A percentile compares a stretch with the other conserved stretches of the same genome.
Conservation (phyloP, 2,329 filamentous ascomycete genomes). For the Bipolaris zeicola region DNA sequence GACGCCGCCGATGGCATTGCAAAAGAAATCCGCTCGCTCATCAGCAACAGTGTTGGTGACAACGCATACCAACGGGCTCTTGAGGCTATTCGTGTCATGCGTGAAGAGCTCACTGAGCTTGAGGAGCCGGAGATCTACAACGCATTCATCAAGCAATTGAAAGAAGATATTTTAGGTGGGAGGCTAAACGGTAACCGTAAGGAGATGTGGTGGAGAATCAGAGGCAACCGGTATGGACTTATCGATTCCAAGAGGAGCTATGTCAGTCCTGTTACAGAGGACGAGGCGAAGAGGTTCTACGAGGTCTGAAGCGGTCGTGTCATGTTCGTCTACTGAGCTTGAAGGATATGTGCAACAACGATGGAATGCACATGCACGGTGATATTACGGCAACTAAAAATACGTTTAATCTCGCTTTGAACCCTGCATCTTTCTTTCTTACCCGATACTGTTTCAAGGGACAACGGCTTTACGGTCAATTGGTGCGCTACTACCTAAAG, state of each 20-base stretch:
- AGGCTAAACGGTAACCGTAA: slow-evolving; percentile 76
- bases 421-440: not conserved
- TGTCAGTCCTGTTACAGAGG: slow-evolving; percentile 67
- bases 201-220: slow-evolving; percentile 81
- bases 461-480: not conserved
- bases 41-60: slow-evolving; percentile 76
- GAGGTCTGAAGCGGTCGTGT: slow-evolving; percentile 16
- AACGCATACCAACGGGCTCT: slow-evolving; percentile 73
- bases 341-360: not conserved
- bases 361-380: not conserved
- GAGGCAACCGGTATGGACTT: slow-evolving; percentile 71
- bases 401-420: not conserved
- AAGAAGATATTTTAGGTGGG: slow-evolving; percentile 70
- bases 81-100: slow-evolving; percentile 77
- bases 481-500: not conserved
- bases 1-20: slow-evolving; percentile 77
- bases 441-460: not conserved
- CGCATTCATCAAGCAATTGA: slow-evolving; percentile 71
- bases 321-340: not conserved
- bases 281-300: slow-evolving; percentile 65
- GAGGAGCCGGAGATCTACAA: slow-evolving; percentile 83
- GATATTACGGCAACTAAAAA: not conserved
- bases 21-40: slow-evolving; percentile 68
- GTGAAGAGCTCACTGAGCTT: slow-evolving; percentile 74
- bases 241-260: slow-evolving; percentile 69